Conservation (phyloP, 495 filamentous ascomycete species). For the Annulohypoxylon bovei region DNA sequence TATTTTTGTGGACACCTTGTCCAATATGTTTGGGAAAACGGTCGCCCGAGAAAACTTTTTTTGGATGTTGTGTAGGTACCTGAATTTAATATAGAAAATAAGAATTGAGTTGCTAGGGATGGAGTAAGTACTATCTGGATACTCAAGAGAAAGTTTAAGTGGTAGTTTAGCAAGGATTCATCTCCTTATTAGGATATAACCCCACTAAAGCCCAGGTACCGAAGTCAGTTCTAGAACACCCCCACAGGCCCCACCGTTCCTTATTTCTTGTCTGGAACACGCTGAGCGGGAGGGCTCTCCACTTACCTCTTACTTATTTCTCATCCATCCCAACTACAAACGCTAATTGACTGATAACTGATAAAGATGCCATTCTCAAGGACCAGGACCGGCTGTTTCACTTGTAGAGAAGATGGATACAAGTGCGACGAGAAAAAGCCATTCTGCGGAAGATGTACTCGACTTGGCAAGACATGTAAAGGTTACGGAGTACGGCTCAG, state of each 20-base stretch:
- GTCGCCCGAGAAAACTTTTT: no score
- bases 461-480: slow-evolving; percentile 41
- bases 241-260: neutral
- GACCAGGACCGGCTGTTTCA: slow-evolving; percentile 46
- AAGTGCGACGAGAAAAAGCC: slow-evolving; percentile 48
- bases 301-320: neutral
- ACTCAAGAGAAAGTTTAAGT: no score
- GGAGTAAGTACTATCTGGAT: no score
- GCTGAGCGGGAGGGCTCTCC: neutral
- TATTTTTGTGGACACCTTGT: neutral
- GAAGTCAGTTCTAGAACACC: neutral
- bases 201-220: neutral
- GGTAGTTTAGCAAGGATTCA: no score
- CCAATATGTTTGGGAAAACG: neutral
- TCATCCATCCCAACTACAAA: neutral
- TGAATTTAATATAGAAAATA: no score
- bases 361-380: slow-evolving; percentile 41
- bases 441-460: slow-evolving; percentile 43
- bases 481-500: slow-evolving; percentile 45
- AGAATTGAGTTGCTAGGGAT: no score
- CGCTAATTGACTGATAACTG: no score
- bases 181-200: no score
- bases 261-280: neutral
- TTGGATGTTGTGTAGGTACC: no score
- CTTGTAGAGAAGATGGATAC: slow-evolving; percentile 47